Percentiles rank a stretch among this genome's conserved stretches.
These are phyloP conservation scores for Colletotrichum magnum DNA, from an alignment of 2,329 filamentous ascomycete genomes.

Conservation along the genomic window DNA sequence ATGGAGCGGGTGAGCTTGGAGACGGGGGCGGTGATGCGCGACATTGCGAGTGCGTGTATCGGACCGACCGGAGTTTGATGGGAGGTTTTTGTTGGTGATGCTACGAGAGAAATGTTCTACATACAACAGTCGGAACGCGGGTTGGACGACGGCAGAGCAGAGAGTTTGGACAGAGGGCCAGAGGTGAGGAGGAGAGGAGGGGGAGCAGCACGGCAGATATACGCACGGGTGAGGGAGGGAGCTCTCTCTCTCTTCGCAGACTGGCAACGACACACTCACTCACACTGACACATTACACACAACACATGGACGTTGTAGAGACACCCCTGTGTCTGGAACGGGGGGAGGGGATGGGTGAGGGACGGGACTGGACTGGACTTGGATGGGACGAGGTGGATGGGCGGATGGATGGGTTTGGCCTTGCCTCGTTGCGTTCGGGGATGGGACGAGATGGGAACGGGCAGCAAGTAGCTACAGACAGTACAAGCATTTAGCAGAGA, in stretches of 20 bases:
- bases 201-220: constrained; percentile 38
- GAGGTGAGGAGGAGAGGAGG: constrained; percentile 5
- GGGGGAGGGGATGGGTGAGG: constrained; percentile 5
- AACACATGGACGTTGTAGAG: constrained; percentile 2
- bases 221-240: constrained; percentile 33
- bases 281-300: constrained; percentile 17
- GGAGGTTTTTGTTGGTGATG: neutral
- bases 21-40: constrained; percentile 64
- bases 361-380: neutral
- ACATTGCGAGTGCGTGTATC: constrained; percentile 52
- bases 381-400: constrained; percentile 25
- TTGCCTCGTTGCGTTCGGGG: constrained; percentile 14
- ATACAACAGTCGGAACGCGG: neutral
- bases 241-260: constrained; percentile 17
- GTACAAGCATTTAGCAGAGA: neutral
- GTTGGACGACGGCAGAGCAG: constrained; percentile 3
- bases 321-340: constrained; percentile 31
- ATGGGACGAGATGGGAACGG: constrained; percentile 38
- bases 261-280: neutral
- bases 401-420: constrained; percentile 2
- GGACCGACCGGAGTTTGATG: neutral
- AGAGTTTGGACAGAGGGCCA: neutral
- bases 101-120: neutral
- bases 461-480: neutral
- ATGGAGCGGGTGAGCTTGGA: constrained; percentile 64